These are phyloP conservation scores for Brassica napus DNA, from an alignment of 345 rosid species.

Conservation along the genomic window Da-Ae NC_063441.1:15348501-15349000, in stretches of 20 bases:
- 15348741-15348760: not conserved
- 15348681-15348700: not conserved
- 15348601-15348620: not conserved
- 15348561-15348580: slow-evolving; percentile 1
- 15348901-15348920: not conserved
- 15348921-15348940: not conserved
- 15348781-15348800: not conserved
- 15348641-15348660: not conserved
- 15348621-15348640: not conserved
- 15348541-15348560: not conserved
- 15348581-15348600: not conserved
- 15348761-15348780: not conserved
- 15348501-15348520: not conserved
- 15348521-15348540: not conserved
- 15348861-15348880: not conserved
- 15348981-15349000: slow-evolving; percentile 19
- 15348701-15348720: not conserved
- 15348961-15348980: slow-evolving; percentile 20
- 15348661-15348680: not conserved
- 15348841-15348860: not conserved
- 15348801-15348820: not conserved
- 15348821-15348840: not conserved
- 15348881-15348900: not conserved
- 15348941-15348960: slow-evolving; percentile 29
- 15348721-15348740: not conserved